A percentile compares a stretch with the other conserved stretches of the same genome.
These are phyloP conservation scores for Tetracentron sinense DNA, from an alignment of 164 flowering plant genomes.

Conservation along the genomic window DNA sequence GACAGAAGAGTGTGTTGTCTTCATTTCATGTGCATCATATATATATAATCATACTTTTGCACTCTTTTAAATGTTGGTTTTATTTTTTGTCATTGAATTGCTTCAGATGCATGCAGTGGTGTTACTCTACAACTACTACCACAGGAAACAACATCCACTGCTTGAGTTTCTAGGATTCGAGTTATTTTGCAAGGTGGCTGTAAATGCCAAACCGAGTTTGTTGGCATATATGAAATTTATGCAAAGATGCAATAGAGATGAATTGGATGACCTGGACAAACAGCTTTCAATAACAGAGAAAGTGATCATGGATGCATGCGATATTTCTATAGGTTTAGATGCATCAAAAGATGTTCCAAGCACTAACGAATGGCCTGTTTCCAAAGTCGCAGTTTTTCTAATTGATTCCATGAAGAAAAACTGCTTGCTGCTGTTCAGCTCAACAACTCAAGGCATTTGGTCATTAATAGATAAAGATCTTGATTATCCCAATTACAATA, in stretches of 20 bases:
- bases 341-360: conserved; percentile 40
- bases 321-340: conserved; percentile 45
- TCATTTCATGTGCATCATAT: too few species aligned
- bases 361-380: conserved; percentile 59
- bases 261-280: conserved; percentile 28
- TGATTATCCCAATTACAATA: conserved; percentile 13
- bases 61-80: too few species aligned
- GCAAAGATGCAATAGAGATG: conserved; percentile 20
- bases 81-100: conserved; percentile 5
- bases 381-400: conserved; percentile 62
- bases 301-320: conserved; percentile 67
- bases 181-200: conserved; percentile 66
- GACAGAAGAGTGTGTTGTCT: too few species aligned
- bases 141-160: conserved; percentile 54
- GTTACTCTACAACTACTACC: conserved; percentile 86
- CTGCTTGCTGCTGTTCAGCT: conserved; percentile 49
- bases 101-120: conserved; percentile 83
- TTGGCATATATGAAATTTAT: conserved; percentile 43
- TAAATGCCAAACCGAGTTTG: conserved; percentile 46
- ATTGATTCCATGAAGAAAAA: conserved; percentile 54
- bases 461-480: conserved; percentile 59
- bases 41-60: too few species aligned
- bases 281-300: conserved; percentile 59
- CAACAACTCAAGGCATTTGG: conserved; percentile 67
- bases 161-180: conserved; percentile 51